A percentile compares a stretch with the other conserved stretches of the same genome.
These are phyloP conservation scores for Yamadazyma endophytica DNA, from an alignment of 805 yeast species.

Conservation along the genomic window DNA sequence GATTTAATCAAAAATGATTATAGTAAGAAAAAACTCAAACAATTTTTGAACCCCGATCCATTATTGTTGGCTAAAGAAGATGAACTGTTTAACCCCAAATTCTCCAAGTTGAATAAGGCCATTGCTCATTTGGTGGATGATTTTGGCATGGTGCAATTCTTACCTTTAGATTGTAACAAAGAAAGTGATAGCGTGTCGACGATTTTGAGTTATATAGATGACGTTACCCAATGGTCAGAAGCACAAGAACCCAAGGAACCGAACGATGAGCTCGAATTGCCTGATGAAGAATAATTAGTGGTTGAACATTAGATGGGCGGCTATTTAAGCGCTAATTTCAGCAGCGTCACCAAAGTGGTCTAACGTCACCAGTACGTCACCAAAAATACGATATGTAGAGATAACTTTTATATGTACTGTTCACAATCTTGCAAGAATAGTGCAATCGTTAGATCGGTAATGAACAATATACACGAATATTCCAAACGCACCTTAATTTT, in stretches of 20 bases:
- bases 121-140: constrained; percentile 93
- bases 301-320: no score
- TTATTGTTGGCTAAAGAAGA: constrained; percentile 55
- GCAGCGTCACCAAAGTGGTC: no score
- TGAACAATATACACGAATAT: no score
- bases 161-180: constrained; percentile 73
- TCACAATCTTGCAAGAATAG: no score
- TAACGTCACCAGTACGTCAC: no score
- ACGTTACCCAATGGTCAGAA: constrained; percentile 97
- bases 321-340: no score
- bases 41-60: constrained; percentile 91
- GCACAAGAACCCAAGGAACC: constrained; percentile 97
- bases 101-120: constrained; percentile 66
- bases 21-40: constrained; percentile 71
- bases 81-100: constrained; percentile 48
- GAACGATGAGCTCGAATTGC: constrained; percentile 65
- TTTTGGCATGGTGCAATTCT: constrained; percentile 97
- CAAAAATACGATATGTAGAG: no score
- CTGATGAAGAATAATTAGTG: constrained; percentile 40
- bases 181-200: constrained; percentile 74
- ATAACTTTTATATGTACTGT: no score
- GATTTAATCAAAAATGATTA: constrained; percentile 82
- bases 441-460: no score
- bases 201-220: constrained; percentile 89
- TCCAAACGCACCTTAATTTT: no score